These are phyloP conservation scores for Blastocystis sp. DNA, from an alignment of 352 stramenopile genomes.

Conservation along the genomic window DNA sequence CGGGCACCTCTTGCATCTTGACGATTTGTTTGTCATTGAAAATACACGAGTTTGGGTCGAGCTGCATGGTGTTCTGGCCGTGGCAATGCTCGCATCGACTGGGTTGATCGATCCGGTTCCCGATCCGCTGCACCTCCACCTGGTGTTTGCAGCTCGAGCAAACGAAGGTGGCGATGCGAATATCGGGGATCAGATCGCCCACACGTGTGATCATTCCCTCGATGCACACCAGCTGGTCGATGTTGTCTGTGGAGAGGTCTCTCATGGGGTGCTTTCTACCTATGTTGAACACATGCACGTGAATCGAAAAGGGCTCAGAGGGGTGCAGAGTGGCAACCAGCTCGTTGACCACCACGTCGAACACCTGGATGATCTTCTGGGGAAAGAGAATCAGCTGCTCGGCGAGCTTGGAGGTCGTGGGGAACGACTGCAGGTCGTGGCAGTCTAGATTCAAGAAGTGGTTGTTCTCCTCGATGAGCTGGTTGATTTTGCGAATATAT, in stretches of 20 bases:
- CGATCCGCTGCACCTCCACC: slow-evolving; percentile 83
- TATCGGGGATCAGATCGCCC: slow-evolving; percentile 90
- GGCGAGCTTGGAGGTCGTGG: slow-evolving; percentile 80
- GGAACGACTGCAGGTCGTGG: slow-evolving; percentile 77
- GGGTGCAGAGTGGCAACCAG: slow-evolving; percentile 82
- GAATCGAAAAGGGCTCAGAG: slow-evolving; percentile 64
- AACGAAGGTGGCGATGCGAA: slow-evolving; percentile 92
- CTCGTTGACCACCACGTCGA: slow-evolving; percentile 92
- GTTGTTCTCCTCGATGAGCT: slow-evolving; percentile 75
- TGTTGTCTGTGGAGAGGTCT: slow-evolving; percentile 88
- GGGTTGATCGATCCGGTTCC: slow-evolving; percentile 88
- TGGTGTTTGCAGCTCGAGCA: slow-evolving; percentile 83
- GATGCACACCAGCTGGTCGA: slow-evolving; percentile 90
- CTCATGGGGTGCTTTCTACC: slow-evolving; percentile 84
- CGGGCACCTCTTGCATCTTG: slow-evolving; percentile 92
- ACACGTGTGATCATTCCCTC: slow-evolving; percentile 94
- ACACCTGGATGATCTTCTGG: slow-evolving; percentile 67
- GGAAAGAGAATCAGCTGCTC: slow-evolving; percentile 90
- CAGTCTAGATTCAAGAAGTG: slow-evolving; percentile 82
- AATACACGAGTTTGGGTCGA: slow-evolving; percentile 92
- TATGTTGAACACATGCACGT: slow-evolving; percentile 85
- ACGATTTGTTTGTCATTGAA: slow-evolving; percentile 98
- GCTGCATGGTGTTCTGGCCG: slow-evolving; percentile 80
- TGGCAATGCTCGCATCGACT: slow-evolving; percentile 77
- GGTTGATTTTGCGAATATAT: slow-evolving; percentile 73